Evolutionary conservation across 2,329 filamentous ascomycete genomes (phyloP).

Genomic region (Rhynchosporium agropyri): DNA sequence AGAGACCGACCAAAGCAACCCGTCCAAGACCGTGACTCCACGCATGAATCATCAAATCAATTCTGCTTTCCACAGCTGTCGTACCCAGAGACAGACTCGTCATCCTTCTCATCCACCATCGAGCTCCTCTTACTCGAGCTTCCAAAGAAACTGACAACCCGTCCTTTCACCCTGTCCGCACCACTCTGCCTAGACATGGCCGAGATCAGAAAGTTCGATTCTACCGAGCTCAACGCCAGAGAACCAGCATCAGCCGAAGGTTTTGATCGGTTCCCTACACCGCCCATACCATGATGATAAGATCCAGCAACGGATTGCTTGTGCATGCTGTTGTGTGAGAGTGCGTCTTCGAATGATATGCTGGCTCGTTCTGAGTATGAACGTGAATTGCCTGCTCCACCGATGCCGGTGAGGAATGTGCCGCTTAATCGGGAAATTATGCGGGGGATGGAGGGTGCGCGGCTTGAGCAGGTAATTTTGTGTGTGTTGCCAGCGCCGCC

Average conservation of each 20-base stretch:
- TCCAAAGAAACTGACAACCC: not conserved
- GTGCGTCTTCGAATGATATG: slow-evolving; percentile 9
- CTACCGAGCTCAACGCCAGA: slow-evolving; percentile 9
- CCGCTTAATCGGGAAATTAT: slow-evolving; percentile 13
- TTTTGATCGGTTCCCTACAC: slow-evolving; percentile 32
- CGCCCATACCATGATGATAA: slow-evolving; percentile 32
- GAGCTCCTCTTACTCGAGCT: slow-evolving; percentile 5
- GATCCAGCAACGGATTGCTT: slow-evolving; percentile 9
- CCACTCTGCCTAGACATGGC: slow-evolving; percentile 12
- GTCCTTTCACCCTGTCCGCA: slow-evolving; percentile 20
- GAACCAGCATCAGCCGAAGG: not conserved
- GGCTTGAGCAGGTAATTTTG: not conserved
- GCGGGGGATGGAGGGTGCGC: not conserved
- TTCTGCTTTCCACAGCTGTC: slow-evolving; percentile 1
- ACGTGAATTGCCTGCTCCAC: slow-evolving; percentile 26
- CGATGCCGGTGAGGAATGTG: slow-evolving; percentile 23
- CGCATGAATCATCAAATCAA: not conserved
- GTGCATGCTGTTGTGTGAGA: not conserved
- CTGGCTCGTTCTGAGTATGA: slow-evolving; percentile 20
- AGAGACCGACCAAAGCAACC: not conserved
- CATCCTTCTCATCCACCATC: slow-evolving; percentile 21
- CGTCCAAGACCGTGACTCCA: not conserved
- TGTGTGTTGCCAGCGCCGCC: slow-evolving; percentile 29
- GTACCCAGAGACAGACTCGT: not conserved
- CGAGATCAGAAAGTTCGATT: slow-evolving; percentile 8